Evolutionary conservation across 73 alveolate species (phyloP).

Genomic region (Paramecium caudatum): DNA sequence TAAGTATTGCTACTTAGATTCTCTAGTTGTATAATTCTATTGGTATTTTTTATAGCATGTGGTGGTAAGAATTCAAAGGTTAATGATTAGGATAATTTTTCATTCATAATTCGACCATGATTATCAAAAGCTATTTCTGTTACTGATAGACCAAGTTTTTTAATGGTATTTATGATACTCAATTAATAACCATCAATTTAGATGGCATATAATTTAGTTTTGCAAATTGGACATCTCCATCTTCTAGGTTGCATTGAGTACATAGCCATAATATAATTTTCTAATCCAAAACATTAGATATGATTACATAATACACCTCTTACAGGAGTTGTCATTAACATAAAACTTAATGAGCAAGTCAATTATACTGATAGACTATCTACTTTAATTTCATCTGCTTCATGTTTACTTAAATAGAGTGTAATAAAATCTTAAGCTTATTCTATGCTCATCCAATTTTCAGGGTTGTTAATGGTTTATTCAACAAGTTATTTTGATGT

Average conservation of each 20-base stretch:
- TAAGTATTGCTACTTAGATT: not conserved
- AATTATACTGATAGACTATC: not conserved
- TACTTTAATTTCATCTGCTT: constrained; percentile 21
- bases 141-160: not conserved
- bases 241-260: constrained; percentile 63
- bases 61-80: not conserved
- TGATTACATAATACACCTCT: constrained; percentile 46
- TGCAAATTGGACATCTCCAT: constrained; percentile 76
- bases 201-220: constrained; percentile 47
- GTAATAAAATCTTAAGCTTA: not conserved
- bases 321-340: constrained; percentile 30
- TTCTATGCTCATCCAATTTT: constrained; percentile 57
- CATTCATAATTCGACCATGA: not conserved
- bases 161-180: constrained; percentile 23
- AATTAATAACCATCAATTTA: constrained; percentile 58
- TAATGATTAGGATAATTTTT: not conserved
- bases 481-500: not conserved
- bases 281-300: constrained; percentile 55
- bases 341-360: not conserved
- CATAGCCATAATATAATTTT: constrained; percentile 44
- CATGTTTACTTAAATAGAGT: not conserved
- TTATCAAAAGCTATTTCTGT: constrained; percentile 31
- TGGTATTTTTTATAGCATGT: not conserved
- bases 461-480: not conserved
- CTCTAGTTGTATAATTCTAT: constrained; percentile 36